Conservation (phyloP, 768 basidiomycete species). For the Sarcomyxa edulis region DNA sequence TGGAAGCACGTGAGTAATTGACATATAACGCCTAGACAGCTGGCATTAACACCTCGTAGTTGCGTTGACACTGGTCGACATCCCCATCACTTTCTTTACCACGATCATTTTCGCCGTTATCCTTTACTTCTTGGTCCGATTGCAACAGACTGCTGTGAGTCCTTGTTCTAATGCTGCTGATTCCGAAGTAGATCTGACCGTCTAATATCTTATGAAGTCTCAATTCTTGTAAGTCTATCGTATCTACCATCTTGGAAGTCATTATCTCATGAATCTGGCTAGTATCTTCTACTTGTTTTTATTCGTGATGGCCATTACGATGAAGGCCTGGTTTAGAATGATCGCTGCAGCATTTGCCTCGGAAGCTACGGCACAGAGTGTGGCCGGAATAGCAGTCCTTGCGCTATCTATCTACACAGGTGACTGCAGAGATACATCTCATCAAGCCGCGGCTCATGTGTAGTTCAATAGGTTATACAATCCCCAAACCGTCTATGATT, state of each 20-base stretch:
- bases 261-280: not conserved
- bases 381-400: constrained; percentile 44
- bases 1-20: constrained; percentile 32
- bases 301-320: constrained; percentile 52
- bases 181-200: too few relatives aligned
- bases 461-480: constrained; percentile 51
- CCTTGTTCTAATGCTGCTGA: too few relatives aligned
- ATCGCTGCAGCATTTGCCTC: constrained; percentile 55
- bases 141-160: constrained; percentile 53
- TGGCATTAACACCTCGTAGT: too few relatives aligned
- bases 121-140: constrained; percentile 57
- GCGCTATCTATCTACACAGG: constrained; percentile 49
- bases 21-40: too few relatives aligned
- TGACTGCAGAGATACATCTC: constrained; percentile 21
- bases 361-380: constrained; percentile 57
- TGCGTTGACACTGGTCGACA: constrained; percentile 55
- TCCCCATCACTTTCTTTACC: constrained; percentile 49
- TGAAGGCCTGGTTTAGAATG: constrained; percentile 74
- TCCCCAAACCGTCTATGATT: constrained; percentile 60
- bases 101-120: constrained; percentile 40
- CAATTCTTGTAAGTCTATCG: constrained; percentile 69
- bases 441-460: not conserved
- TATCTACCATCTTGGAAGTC: constrained; percentile 5
- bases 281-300: constrained; percentile 59
- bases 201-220: too few relatives aligned